Evolutionary conservation across 257 asterid species (phyloP).

Genomic region (Solanum etuberosum): DNA sequence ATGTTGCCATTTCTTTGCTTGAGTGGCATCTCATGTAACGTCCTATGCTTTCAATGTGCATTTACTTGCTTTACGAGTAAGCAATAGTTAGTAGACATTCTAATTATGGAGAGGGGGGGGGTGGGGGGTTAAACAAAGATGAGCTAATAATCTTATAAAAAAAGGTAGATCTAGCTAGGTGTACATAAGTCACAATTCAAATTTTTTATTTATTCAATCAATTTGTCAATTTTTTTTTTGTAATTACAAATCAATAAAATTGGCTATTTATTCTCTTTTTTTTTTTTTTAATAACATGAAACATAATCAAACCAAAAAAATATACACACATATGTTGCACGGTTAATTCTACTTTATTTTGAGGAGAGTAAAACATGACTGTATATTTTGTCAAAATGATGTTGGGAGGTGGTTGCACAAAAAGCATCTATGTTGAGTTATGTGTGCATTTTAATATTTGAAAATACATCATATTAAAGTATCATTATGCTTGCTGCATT

Average conservation of each 20-base stretch:
- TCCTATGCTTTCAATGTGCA: background rate
- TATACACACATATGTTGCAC: background rate
- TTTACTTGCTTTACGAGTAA: background rate
- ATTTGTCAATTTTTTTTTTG: background rate
- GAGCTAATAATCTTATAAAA: background rate
- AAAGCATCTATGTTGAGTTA: background rate
- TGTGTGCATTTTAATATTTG: background rate
- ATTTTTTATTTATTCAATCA: background rate
- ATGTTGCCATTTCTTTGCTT: background rate
- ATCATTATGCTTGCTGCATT: background rate
- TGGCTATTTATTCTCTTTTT: background rate
- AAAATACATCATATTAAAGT: background rate
- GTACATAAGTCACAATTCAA: background rate
- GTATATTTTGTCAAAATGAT: background rate
- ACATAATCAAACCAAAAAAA: background rate
- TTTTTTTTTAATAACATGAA: background rate
- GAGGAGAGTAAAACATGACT: background rate
- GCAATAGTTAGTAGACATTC: background rate
- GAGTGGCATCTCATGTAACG: background rate
- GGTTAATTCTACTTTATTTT: background rate
- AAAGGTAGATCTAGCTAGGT: background rate
- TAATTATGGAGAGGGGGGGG: background rate
- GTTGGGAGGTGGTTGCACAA: background rate
- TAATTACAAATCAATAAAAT: background rate
- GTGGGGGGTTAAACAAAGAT: background rate